These are phyloP conservation scores for Pulveroboletus sp. DNA, from an alignment of 768 basidiomycete species.

Conservation along the genomic window DNA sequence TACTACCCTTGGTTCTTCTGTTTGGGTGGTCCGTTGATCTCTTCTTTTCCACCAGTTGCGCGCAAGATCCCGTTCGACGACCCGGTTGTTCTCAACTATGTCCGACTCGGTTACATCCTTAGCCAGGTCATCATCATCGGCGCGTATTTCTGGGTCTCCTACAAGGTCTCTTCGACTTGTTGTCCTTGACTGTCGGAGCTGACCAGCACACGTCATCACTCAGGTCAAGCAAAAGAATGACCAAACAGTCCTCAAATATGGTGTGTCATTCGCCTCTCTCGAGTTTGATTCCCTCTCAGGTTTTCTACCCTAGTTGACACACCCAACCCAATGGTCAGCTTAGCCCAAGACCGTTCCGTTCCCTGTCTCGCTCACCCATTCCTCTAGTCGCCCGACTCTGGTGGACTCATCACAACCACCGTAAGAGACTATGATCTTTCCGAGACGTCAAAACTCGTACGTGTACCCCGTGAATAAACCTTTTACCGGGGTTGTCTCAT, in stretches of 20 bases:
- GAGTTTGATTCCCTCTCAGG: neutral
- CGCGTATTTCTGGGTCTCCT: conserved; percentile 76
- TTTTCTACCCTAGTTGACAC: conserved; percentile 57
- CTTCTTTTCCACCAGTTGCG: conserved; percentile 54
- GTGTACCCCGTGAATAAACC: conserved; percentile 30
- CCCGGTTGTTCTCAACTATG: conserved; percentile 73
- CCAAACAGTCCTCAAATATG: conserved; percentile 93
- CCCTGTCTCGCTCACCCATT: neutral
- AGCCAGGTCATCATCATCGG: conserved; percentile 68
- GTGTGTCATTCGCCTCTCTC: conserved; percentile 37
- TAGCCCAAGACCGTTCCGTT: neutral
- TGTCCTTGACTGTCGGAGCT: neutral
- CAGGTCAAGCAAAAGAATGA: conserved; percentile 96
- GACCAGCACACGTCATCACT: conserved; percentile 12
- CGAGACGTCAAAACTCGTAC: conserved; percentile 77
- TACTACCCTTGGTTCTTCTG: conserved; percentile 6
- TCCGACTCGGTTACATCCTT: conserved; percentile 77
- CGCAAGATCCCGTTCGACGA: conserved; percentile 89
- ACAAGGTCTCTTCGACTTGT: conserved; percentile 42
- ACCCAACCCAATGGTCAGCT: conserved; percentile 65
- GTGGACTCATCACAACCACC: conserved; percentile 83
- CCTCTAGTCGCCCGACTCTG: conserved; percentile 54
- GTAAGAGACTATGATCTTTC: conserved; percentile 89
- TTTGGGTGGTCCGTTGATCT: neutral
- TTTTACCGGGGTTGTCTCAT: neutral